These are phyloP conservation scores for Ascosphaera acerosa DNA, from an alignment of 2,329 filamentous ascomycete genomes.

Conservation along the genomic window DNA sequence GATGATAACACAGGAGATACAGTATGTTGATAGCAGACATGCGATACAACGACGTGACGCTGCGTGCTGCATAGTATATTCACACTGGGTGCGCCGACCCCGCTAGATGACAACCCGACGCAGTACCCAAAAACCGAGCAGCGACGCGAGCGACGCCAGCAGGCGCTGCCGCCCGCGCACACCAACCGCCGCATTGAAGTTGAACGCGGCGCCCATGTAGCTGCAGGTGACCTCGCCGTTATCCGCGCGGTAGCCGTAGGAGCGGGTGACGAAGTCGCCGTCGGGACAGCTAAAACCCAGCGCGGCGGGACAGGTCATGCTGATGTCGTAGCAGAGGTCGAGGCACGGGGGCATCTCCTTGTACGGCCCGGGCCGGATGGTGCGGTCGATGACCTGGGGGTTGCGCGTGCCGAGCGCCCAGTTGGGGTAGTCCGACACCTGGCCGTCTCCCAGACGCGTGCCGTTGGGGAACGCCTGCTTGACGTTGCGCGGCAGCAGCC, in stretches of 20 bases:
- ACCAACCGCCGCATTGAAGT: conserved; percentile 16
- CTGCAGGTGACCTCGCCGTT: conserved; percentile 28
- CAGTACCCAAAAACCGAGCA: conserved; percentile 5
- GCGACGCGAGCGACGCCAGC: conserved; percentile 2
- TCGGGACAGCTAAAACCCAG: conserved; percentile 54
- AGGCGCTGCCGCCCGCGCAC: neutral
- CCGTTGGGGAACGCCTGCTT: conserved; percentile 45
- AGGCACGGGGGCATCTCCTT: conserved; percentile 78
- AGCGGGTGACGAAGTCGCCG: conserved; percentile 22
- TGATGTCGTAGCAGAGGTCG: conserved; percentile 65
- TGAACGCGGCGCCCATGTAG: conserved; percentile 34
- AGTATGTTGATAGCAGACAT: too few relatives aligned
- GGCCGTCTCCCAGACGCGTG: conserved; percentile 18
- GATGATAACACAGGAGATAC: too few relatives aligned
- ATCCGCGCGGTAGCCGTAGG: conserved; percentile 23
- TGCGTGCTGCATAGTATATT: too few relatives aligned
- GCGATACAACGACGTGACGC: too few relatives aligned
- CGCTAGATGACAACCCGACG: too few relatives aligned
- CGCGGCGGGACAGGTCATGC: conserved; percentile 56
- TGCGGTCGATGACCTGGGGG: conserved; percentile 36
- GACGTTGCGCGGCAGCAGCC: conserved; percentile 45
- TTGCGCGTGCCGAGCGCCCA: conserved; percentile 38
- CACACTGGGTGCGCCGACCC: too few relatives aligned
- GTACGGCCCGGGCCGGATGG: conserved; percentile 63
- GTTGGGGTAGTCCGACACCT: conserved; percentile 7